Base-by-base conservation (phyloP, 225 moss, liverwort and hornwort genomes). In the Physcomitrellopsis africana region DNA sequence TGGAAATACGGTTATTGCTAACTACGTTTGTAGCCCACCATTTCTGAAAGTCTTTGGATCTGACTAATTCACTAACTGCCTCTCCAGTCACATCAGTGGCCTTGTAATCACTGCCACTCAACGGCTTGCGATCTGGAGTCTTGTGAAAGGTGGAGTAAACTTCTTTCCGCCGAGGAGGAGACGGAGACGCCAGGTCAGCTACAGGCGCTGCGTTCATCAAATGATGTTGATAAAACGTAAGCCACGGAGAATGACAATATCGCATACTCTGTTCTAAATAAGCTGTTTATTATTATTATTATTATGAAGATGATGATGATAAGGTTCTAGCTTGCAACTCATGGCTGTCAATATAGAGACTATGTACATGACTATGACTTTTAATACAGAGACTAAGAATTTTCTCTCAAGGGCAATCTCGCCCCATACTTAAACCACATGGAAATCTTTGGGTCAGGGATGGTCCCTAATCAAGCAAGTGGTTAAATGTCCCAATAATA, bases 141-240 rank as follows among this genome's bases (percentile, higher is more conserved):
- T 86, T 89, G 68, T 89, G 89, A 67, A 73, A 89, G 8, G 89
- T 83, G 63, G 89, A 89, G 74, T 86, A 86, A 63, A 79, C 81
- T 76, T 83, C 83, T 46, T 72, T 79, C 65, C 69, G 70, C 70
- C 61, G 81, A 54, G 74, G 47, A 22, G 80, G 81, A 11, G 87
- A 81, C 6, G 82, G 71, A 32, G 81, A 65, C 14, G 74, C 51
- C 53, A 74, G 46, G 56, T 54, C 62, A 51, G 67, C 79, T 85
- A 68, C 70, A 44, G 83, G 68, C 46, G 73, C 87, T 87, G 87
- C 81, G 74, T 51, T 61, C 64, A 81, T 45, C 63, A 75, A 16
- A 76, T 52, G 9, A 58, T 45, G 7, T 51, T 68, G 71, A 73
- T 68, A 81, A 47, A 68, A 63, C 11, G n/a, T 1, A 29, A 67